These are phyloP conservation scores for Cercospora canescens DNA, from an alignment of 2,329 filamentous ascomycete genomes.

Conservation along the genomic window DNA sequence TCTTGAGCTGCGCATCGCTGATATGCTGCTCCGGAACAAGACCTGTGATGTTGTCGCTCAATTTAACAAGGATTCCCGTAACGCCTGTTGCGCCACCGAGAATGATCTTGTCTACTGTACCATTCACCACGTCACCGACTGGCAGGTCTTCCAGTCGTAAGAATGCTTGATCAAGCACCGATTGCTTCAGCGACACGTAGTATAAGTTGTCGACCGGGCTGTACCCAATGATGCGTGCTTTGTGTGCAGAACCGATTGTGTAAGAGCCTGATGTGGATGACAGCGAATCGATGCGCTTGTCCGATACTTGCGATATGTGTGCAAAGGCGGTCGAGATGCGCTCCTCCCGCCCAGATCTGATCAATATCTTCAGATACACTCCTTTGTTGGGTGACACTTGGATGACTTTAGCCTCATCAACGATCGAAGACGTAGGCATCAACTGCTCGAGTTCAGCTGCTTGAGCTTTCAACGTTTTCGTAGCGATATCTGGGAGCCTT, in stretches of 20 bases:
- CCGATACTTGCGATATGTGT: conserved; percentile 89
- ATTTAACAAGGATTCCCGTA: conserved; percentile 75
- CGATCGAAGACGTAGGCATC: conserved; percentile 70
- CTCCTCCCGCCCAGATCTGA: conserved; percentile 11
- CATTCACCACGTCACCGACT: conserved; percentile 76
- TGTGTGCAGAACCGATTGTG: conserved; percentile 75
- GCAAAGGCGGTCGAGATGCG: conserved; percentile 63
- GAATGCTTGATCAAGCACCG: conserved; percentile 81
- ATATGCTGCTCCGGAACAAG: conserved; percentile 86
- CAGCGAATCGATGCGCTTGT: conserved; percentile 83
- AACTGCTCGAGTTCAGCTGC: conserved; percentile 43
- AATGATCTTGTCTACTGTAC: conserved; percentile 81
- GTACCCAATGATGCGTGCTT: conserved; percentile 80
- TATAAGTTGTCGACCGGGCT: conserved; percentile 85
- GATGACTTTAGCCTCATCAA: conserved; percentile 76
- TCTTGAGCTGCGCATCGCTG: conserved; percentile 81
- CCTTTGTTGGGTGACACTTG: conserved; percentile 80
- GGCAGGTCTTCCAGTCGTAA: conserved; percentile 88
- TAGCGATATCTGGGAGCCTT: conserved; percentile 38
- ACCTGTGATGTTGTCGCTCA: conserved; percentile 86
- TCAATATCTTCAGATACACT: conserved; percentile 72
- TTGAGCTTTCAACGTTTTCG: conserved; percentile 28
- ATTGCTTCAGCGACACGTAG: conserved; percentile 79
- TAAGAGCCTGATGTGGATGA: conserved; percentile 75
- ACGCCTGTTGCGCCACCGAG: conserved; percentile 77